phyloP scores from a whole-genome alignment of 2,329 filamentous ascomycete species.

The Colletotrichum orbiculare region DNA sequence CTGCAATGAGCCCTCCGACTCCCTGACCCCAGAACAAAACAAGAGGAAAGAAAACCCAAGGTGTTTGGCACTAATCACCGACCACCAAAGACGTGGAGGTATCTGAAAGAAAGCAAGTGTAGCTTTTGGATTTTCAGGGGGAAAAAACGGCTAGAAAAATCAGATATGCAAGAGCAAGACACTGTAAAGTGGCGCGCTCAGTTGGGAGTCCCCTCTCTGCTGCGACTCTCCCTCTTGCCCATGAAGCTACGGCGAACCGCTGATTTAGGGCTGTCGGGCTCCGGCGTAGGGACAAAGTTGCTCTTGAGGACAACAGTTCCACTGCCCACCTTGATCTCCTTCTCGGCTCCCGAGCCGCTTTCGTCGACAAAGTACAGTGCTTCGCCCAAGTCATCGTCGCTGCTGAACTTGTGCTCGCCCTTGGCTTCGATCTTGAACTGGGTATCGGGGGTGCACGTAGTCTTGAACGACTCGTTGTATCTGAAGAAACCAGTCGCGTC shows the following conservation, averaged over 20 bases:
- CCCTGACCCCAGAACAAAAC: constrained; percentile 9
- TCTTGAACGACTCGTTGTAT: constrained; percentile 84
- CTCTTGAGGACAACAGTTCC: constrained; percentile 81
- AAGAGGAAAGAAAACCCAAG: constrained; percentile 9
- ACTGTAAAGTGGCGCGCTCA: neutral
- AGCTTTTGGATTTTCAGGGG: constrained; percentile 18
- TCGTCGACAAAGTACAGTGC: constrained; percentile 93
- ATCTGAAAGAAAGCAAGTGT: constrained; percentile 24
- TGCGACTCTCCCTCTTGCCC: constrained; percentile 66
- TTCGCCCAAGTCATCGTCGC: constrained; percentile 86
- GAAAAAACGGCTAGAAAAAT: constrained; percentile 11
- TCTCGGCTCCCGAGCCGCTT: constrained; percentile 72
- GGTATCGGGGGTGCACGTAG: constrained; percentile 81
- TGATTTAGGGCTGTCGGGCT: constrained; percentile 58
- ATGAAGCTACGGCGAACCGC: constrained; percentile 65
- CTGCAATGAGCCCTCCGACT: constrained; percentile 13
- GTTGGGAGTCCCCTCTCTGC: constrained; percentile 49
- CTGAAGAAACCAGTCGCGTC: constrained; percentile 71
- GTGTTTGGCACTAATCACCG: constrained; percentile 12
- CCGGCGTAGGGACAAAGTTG: constrained; percentile 66
- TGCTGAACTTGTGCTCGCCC: constrained; percentile 85
- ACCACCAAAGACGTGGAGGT: constrained; percentile 18
- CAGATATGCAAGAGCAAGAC: neutral
- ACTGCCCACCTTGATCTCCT: constrained; percentile 77
- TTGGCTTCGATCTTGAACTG: constrained; percentile 89